Base-by-base conservation (phyloP, 1,284 basidiomycete genomes). In the Pholiota adiposa region DNA sequence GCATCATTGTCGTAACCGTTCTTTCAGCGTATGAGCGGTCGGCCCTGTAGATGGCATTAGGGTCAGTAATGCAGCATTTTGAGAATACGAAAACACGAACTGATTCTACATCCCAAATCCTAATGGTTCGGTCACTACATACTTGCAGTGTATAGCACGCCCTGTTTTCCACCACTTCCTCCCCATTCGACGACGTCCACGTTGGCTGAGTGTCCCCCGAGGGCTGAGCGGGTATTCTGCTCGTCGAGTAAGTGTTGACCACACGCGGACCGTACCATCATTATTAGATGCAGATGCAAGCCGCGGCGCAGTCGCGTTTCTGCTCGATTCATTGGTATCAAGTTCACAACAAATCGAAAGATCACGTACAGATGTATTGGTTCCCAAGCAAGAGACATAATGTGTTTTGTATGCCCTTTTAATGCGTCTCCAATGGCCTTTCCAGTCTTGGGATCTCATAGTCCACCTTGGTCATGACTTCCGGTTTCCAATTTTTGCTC, bases 111-210 rank as follows among this genome's bases (percentile, higher is more conserved):
- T 94, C 92, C 97, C 97, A 99, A 48, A 98, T 87, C 66, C 95
- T 88, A 54, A 98, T 94, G 0, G 94, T 97, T 12, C 96, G 80
- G 78, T 99, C 97, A 61, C 92, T 96, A 60, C n/a, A n/a, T n/a
- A n/a, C 92, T 93, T 5, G 95, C 97, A 0, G 97, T 98, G 75
- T 98, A 99, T 31, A 97, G 80, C 8, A 96, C 86, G 4, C 93
- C 93, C 68, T 88, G 86, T 14, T 83, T 83, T 14, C 85, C 77
- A 0, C 86, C 86, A 4, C 84, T 88, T 16, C 94, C 97, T 56
- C 95, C 96, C 97, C 97, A 99, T 64, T 94, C 87, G 9, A 99
- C 94, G 29, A 94, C 90, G 67, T 99, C 99, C 25, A 99, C 96
- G 64, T 89, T 92, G 2, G 95, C 96, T 0, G 93, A 92, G 72